Percentiles rank a stretch among this genome's conserved stretches.
Evolutionary conservation across 441 rosid genomes (phyloP).

Genomic region (Jatropha podagrica): DNA sequence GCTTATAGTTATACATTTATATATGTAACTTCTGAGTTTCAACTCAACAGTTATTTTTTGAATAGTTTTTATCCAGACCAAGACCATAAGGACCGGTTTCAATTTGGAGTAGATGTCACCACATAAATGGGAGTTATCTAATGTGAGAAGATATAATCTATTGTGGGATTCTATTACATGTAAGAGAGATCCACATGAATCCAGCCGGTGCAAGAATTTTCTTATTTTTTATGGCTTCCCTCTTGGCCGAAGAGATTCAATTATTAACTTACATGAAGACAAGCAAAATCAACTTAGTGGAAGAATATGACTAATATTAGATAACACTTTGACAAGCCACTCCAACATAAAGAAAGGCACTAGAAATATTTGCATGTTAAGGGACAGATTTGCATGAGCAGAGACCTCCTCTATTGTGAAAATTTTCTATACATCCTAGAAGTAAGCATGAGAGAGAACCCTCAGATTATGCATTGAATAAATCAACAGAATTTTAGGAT

Average conservation of each 20-base stretch:
- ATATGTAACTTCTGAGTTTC: too few species aligned
- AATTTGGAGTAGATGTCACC: too few species aligned
- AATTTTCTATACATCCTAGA: neutral
- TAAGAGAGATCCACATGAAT: too few species aligned
- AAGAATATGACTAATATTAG: neutral
- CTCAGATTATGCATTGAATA: slow-evolving; percentile 1
- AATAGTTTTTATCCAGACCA: too few species aligned
- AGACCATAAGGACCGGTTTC: too few species aligned
- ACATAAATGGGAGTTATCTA: too few species aligned
- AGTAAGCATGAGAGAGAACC: neutral
- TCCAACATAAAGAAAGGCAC: neutral
- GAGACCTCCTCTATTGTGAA: neutral
- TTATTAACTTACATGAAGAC: neutral
- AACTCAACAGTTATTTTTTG: too few species aligned
- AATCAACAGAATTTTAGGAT: neutral
- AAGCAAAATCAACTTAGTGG: neutral
- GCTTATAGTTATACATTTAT: too few species aligned
- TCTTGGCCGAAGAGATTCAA: slow-evolving; percentile 1
- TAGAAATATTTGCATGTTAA: neutral
- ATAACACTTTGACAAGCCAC: neutral
- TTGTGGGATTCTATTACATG: too few species aligned
- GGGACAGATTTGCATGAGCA: neutral
- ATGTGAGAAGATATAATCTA: too few species aligned
- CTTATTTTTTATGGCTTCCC: neutral
- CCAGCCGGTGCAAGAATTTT: too few species aligned